Percentiles rank a stretch among this genome's conserved stretches.
These are phyloP conservation scores for Theobroma grandiflorum DNA, from an alignment of 441 rosid genomes.

Conservation along the genomic window DNA sequence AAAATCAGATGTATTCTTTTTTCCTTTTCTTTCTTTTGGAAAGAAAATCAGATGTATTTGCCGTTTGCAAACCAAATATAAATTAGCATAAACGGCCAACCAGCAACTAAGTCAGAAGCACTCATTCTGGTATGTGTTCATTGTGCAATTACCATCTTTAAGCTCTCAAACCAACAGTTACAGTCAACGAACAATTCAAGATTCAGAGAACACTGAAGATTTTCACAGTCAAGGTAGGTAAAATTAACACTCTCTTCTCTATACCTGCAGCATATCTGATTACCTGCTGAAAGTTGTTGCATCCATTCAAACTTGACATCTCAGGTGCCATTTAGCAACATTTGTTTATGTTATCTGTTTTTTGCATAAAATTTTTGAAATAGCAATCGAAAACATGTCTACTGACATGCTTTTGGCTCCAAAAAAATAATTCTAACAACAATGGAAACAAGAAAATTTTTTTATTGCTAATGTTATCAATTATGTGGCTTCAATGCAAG, in stretches of 20 bases:
- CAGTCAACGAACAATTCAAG: neutral
- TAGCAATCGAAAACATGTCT: neutral
- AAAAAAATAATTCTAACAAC: neutral
- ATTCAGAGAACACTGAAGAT: neutral
- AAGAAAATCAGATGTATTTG: neutral
- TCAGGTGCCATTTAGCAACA: neutral
- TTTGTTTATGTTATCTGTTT: neutral
- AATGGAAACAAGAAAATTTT: neutral
- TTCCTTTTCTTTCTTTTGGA: neutral
- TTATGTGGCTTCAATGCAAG: neutral
- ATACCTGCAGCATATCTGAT: neutral
- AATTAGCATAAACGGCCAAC: neutral
- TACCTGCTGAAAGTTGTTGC: neutral
- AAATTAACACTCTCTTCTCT: neutral
- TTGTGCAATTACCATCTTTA: neutral
- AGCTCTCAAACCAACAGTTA: neutral
- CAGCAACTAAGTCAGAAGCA: neutral
- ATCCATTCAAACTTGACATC: neutral
- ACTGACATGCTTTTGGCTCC: neutral
- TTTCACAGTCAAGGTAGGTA: neutral
- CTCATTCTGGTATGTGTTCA: neutral
- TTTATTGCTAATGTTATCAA: neutral
- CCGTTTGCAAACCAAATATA: neutral
- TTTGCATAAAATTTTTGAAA: neutral
- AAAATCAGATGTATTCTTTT: neutral